Base-by-base conservation (phyloP, 1,284 basidiomycete genomes). In the Termitomyces sp. region DNA sequence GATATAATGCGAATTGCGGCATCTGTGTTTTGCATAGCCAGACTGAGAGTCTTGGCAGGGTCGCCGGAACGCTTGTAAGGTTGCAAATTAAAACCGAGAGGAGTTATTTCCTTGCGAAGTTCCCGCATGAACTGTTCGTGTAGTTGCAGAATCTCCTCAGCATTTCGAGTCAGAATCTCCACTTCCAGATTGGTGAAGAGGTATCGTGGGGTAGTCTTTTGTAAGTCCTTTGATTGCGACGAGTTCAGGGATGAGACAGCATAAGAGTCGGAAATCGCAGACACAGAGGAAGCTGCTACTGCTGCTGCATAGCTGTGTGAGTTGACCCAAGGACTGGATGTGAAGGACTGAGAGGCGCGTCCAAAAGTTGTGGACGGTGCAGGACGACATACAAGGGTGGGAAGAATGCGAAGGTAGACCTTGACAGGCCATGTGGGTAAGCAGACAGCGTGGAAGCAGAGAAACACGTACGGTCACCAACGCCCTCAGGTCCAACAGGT, bases 401-500 rank as follows among this genome's bases (percentile, higher is more conserved):
- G 72, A 48, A 79, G 64, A 55, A 71, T 70, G 49, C 73, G 73
- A 60, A 79, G 63, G 62, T 77, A 77, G 57, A 77, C 68, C 77
- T 78, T 58, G 43, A 58, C 38, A 44, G 50, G 51, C 48, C 52
- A 50, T 53, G 58, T 34, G 33, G 30, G 48, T 34, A 9, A 56
- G 46, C 24, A n/a, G 34, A 26, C 49, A n/a, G 41, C 3, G 43
- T 34, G 24, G 52, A 39, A 45, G 50, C n/a, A 13, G 15, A 33
- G 68, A 53, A 54, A 54, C 10, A 65, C 80, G 62, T 67, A 91
- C 90, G 61, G 79, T 80, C 44, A 93, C 86, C 41, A 97, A 78
- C 12, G 80, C 80, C 55, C 83, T 80, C 60, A 97, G 69, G 68
- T 94, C 91, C 50, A 79, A 70, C 12, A 93, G 77, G 67, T 96